These are phyloP conservation scores for Nymphaea colorata DNA, from an alignment of 164 flowering plant species.

Conservation along the genomic window DNA sequence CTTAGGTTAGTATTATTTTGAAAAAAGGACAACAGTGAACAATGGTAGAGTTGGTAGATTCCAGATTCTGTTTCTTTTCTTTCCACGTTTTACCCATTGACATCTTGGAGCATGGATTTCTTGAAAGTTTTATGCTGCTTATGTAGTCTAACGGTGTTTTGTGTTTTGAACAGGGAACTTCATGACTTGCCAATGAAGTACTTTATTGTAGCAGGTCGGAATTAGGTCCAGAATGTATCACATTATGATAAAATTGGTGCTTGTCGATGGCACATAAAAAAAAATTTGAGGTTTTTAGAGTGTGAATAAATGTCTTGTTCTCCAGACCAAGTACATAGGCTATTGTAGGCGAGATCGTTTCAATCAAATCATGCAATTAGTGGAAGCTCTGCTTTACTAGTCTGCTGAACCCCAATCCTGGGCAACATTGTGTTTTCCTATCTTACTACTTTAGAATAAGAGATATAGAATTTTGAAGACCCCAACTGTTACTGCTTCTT, in stretches of 20 bases:
- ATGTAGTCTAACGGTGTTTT: neutral
- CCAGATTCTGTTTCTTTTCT: too few relatives aligned
- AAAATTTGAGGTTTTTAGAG: neutral
- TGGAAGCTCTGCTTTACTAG: neutral
- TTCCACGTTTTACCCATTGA: too few relatives aligned
- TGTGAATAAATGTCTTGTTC: neutral
- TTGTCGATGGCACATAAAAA: neutral
- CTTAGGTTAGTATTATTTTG: too few relatives aligned
- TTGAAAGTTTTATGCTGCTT: neutral
- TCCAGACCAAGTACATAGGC: neutral
- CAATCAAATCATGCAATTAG: neutral
- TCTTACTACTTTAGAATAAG: neutral
- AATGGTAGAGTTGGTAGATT: too few relatives aligned
- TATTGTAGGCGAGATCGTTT: neutral
- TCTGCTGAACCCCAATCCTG: neutral
- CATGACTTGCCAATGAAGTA: neutral
- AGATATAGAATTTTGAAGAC: neutral
- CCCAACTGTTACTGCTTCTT: slow-evolving; percentile 3
- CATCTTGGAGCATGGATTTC: too few relatives aligned
- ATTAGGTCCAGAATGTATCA: neutral
- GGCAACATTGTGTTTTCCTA: neutral
- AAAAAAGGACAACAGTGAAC: too few relatives aligned
- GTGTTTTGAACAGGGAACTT: neutral
- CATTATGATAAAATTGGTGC: neutral
- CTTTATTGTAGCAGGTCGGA: neutral